phyloP scores from a whole-genome alignment of 176 grass and related monocot genomes.

The Eragrostis nindensis region DNA sequence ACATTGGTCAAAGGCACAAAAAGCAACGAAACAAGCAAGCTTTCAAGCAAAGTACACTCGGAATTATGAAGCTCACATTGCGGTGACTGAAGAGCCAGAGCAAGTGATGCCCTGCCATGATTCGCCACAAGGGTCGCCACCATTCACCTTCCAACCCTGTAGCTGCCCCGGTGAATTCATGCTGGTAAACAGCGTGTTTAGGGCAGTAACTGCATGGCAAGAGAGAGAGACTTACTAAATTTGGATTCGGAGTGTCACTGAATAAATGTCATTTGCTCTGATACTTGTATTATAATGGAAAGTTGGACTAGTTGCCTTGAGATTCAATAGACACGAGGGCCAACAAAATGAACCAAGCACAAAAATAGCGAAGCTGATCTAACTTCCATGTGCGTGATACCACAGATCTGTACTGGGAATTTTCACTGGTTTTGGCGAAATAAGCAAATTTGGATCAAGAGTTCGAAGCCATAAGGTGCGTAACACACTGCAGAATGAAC shows the following conservation, averaged over 20 bases:
- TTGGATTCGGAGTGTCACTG: neutral
- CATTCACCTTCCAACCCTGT: slow-evolving; percentile 66
- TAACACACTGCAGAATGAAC: neutral
- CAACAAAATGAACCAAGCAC: slow-evolving; percentile 9
- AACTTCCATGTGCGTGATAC: slow-evolving; percentile 21
- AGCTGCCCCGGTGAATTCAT: slow-evolving; percentile 85
- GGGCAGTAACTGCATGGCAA: slow-evolving; percentile 67
- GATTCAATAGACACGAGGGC: slow-evolving; percentile 10
- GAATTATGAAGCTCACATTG: slow-evolving; percentile 59
- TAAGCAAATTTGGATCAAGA: neutral
- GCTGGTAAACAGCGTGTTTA: slow-evolving; percentile 81
- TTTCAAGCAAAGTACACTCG: neutral
- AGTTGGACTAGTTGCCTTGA: slow-evolving; percentile 16
- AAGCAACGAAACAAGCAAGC: neutral
- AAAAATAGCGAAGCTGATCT: slow-evolving; percentile 21
- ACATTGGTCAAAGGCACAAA: slow-evolving; percentile 15
- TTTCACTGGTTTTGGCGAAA: neutral
- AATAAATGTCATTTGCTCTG: slow-evolving; percentile 30
- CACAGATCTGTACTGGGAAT: slow-evolving; percentile 26
- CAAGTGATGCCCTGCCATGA: slow-evolving; percentile 82
- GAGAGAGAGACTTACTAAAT: slow-evolving; percentile 8
- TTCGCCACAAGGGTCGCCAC: slow-evolving; percentile 76
- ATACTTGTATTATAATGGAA: slow-evolving; percentile 7
- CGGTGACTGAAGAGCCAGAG: slow-evolving; percentile 72
- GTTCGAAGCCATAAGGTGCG: neutral